Evolutionary conservation across 495 filamentous ascomycete genomes (phyloP).

Genomic region (Neurospora sp.): DNA sequence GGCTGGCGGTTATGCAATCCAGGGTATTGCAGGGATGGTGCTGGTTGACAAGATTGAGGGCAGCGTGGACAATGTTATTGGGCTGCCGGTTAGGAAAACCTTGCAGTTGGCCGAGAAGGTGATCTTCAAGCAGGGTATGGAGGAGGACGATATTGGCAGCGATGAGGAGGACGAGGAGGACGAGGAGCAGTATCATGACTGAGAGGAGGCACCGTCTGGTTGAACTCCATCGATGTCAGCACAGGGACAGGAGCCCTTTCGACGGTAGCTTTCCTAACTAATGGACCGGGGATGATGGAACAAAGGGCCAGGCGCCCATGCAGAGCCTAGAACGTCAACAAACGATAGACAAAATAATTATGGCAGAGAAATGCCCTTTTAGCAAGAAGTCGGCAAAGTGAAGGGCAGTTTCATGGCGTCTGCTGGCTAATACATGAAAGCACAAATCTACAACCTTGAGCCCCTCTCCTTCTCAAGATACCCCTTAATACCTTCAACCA

Average conservation of each 20-base stretch:
- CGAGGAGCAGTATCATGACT: background rate
- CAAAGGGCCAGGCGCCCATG: background rate
- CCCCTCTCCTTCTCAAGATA: constrained; percentile 9
- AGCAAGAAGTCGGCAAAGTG: background rate
- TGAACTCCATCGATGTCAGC: background rate
- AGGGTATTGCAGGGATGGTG: constrained; percentile 71
- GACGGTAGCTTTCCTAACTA: background rate
- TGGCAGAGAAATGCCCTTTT: background rate
- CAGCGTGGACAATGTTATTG: constrained; percentile 87
- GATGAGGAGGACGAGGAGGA: constrained; percentile 23
- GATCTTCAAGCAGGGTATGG: constrained; percentile 39
- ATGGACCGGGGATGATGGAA: background rate
- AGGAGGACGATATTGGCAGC: constrained; percentile 13
- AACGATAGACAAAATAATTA: background rate
- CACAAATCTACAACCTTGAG: constrained; percentile 4
- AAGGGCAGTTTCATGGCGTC: background rate
- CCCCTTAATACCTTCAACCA: constrained; percentile 20
- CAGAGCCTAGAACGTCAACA: background rate
- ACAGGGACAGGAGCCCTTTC: background rate
- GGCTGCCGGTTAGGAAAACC: constrained; percentile 75
- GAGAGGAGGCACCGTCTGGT: background rate
- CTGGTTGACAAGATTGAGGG: constrained; percentile 84
- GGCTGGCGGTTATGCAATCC: constrained; percentile 90
- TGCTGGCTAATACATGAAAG: background rate
- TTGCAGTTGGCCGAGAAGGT: constrained; percentile 80